A percentile compares a stretch with the other conserved stretches of the same genome.
These are phyloP conservation scores for Naematelia encephala DNA, from an alignment of 768 basidiomycete species.

Conservation along the genomic window DNA sequence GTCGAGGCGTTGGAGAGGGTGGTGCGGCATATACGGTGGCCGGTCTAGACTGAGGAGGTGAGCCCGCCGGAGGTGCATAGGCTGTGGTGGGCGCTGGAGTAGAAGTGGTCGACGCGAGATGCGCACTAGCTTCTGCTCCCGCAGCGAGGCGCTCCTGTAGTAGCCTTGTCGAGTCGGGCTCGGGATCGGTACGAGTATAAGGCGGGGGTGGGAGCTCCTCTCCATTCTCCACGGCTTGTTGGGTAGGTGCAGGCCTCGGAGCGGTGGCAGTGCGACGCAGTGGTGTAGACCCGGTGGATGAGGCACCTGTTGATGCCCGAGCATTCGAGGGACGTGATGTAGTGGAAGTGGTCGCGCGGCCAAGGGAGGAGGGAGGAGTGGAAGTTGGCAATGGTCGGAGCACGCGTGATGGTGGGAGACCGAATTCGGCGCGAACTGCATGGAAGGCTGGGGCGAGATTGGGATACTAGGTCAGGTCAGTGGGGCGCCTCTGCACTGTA, in stretches of 20 bases:
- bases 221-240: conserved; percentile 12
- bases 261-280: conserved; percentile 5
- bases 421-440: conserved; percentile 29
- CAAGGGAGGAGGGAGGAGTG: neutral
- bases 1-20: neutral
- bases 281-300: neutral
- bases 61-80: neutral
- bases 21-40: neutral
- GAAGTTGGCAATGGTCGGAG: conserved; percentile 8
- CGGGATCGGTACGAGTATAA: conserved; percentile 45
- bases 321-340: neutral
- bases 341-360: neutral
- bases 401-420: conserved; percentile 34
- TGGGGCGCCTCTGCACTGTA: no score
- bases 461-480: no score
- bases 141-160: conserved; percentile 41
- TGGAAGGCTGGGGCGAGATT: conserved; percentile 28
- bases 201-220: conserved; percentile 46
- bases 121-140: conserved; percentile 23
- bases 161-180: conserved; percentile 44
- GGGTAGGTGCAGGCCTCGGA: conserved; percentile 8
- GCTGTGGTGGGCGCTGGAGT: conserved; percentile 1
- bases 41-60: neutral
- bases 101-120: neutral
- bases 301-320: neutral